Evolutionary conservation across 2,329 filamentous ascomycete genomes (phyloP).

Genomic region (Nothopassalora personata): DNA sequence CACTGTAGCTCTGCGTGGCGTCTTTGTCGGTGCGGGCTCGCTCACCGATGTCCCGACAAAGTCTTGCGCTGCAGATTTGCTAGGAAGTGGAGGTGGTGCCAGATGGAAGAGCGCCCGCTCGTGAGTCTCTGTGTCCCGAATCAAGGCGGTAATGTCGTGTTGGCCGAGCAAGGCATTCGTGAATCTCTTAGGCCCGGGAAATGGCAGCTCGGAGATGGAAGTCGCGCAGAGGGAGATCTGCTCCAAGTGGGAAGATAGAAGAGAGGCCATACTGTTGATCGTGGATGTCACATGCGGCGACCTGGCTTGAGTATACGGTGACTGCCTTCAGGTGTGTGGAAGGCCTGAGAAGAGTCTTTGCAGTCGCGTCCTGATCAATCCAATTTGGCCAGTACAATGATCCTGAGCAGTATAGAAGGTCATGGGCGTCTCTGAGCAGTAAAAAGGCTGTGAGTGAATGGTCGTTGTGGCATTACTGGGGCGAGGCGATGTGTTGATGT

Average conservation of each 20-base stretch:
- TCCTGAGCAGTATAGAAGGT: too few species aligned
- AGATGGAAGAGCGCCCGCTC: constrained; percentile 94
- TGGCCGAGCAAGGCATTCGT: constrained; percentile 79
- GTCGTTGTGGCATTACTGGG: too few species aligned
- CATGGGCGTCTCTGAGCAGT: too few species aligned
- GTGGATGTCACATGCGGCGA: neutral
- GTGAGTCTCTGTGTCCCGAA: constrained; percentile 90
- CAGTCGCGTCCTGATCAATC: too few species aligned
- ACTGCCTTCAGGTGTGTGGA: too few species aligned
- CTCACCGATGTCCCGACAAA: constrained; percentile 10
- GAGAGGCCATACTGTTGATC: constrained; percentile 27
- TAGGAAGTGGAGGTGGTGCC: constrained; percentile 57
- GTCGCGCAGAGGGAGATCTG: constrained; percentile 46
- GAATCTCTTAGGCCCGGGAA: constrained; percentile 88
- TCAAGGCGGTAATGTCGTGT: constrained; percentile 88
- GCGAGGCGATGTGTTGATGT: neutral
- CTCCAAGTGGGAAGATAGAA: constrained; percentile 46
- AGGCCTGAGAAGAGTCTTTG: too few species aligned
- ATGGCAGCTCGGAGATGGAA: constrained; percentile 50
- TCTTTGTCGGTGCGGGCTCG: constrained; percentile 12
- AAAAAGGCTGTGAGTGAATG: too few species aligned
- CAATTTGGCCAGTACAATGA: too few species aligned
- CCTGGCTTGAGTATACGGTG: neutral
- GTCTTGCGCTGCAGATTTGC: constrained; percentile 42
- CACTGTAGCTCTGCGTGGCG: constrained; percentile 44